phyloP scores from a whole-genome alignment of 306 rosid species.

The Cucurbita moschata region DNA sequence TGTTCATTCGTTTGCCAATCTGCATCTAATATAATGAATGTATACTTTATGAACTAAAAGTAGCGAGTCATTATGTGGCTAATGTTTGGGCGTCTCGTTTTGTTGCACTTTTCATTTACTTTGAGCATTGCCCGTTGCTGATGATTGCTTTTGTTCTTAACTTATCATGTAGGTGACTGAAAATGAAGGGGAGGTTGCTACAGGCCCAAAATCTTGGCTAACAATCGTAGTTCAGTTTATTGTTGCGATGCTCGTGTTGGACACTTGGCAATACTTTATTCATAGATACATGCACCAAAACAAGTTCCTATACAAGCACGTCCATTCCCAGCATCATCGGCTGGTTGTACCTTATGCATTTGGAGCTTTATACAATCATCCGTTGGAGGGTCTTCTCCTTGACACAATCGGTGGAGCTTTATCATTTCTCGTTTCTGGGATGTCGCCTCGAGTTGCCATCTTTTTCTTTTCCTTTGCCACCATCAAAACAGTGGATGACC shows the following conservation, averaged over 20 bases:
- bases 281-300: slow-evolving; percentile 97
- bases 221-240: slow-evolving; percentile 50
- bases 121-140: not conserved
- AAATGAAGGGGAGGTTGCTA: slow-evolving; percentile 21
- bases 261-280: slow-evolving; percentile 95
- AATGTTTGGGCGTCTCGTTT: not conserved
- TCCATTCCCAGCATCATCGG: slow-evolving; percentile 87
- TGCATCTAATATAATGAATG: not conserved
- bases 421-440: slow-evolving; percentile 78
- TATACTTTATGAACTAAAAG: not conserved
- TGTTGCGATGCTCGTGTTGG: slow-evolving; percentile 77
- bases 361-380: slow-evolving; percentile 95
- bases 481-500: slow-evolving; percentile 88
- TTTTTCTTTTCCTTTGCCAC: slow-evolving; percentile 97
- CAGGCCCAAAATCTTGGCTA: slow-evolving; percentile 28
- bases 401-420: slow-evolving; percentile 90
- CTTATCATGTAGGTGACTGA: slow-evolving; percentile 47
- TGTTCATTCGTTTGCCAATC: not conserved
- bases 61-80: not conserved
- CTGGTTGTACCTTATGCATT: slow-evolving; percentile 80
- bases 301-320: slow-evolving; percentile 83
- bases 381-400: slow-evolving; percentile 84
- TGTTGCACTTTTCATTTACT: not conserved
- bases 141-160: not conserved
- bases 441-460: slow-evolving; percentile 78